Evolutionary conservation across 2,329 filamentous ascomycete genomes (phyloP), one percentile per base, ranked within the genome.

Genomic region (Aulographum hederae): DNA sequence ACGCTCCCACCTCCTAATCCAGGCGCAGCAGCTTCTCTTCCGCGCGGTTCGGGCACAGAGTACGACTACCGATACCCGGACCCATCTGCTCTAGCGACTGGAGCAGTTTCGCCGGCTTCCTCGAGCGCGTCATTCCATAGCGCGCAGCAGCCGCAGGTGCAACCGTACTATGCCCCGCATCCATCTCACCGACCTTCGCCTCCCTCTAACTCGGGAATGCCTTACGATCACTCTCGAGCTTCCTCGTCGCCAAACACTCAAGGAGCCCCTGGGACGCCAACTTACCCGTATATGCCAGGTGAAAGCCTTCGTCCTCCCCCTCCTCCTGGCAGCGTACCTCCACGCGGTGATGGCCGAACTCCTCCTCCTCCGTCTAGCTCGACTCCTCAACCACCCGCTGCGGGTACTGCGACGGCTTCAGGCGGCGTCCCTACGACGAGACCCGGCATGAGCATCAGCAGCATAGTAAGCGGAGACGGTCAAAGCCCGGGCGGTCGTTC

Each of bases 1-100:
- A 63, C 59, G 28, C 47, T 61, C 38, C 57, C 60, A 31, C 60
- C 60, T 35, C 59, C 59, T 34, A 57, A 58, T 43, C 59, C 52
- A 27, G 58, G 28, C 35, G 14, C 27, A 14, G 13, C 20, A 28
- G 8, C 8, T n/a, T 30, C 13, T 6, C 18, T 13, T 11, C 31
- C 18, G 20, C 6, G 31, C 17, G 32, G 11, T 19, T 15, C 46
- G 32, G 41, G 45, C 38, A 41, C 50, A 37, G 45, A 42, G 29
- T 36, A 41, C 34, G 50, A 54, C 27, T 58, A 57, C 46, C 43
- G 46, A 19, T 58, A 58, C 42, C 48, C 53, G 43, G 57, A 60
- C 42, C 53, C 54, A 10, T 8, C 27, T 6, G 15, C 27, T 14
- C 27, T 28, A 8, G 27, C 21, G 8, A 8, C 21, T 25, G 21